phyloP scores from a whole-genome alignment of 306 rosid species.

The Adenanthera pavonina region DNA sequence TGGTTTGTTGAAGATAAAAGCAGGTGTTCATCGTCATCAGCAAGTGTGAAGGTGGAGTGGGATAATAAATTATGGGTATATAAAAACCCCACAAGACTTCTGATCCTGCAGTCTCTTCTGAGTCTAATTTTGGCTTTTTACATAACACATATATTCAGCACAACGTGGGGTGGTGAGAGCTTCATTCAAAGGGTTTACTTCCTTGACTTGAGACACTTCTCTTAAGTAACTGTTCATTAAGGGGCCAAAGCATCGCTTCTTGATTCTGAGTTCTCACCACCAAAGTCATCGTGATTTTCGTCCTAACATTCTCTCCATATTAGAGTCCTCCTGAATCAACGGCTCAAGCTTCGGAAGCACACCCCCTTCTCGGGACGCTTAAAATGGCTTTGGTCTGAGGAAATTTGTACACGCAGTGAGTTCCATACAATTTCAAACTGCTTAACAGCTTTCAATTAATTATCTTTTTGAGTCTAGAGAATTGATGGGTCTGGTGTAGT shows the following conservation, averaged over 20 bases:
- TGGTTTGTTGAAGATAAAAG: slow-evolving; percentile 53
- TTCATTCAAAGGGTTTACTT: slow-evolving; percentile 38
- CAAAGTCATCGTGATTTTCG: slow-evolving; percentile 44
- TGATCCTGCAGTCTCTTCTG: slow-evolving; percentile 54
- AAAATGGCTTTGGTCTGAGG: slow-evolving; percentile 41
- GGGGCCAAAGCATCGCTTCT: slow-evolving; percentile 30
- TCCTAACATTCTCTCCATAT: slow-evolving; percentile 38
- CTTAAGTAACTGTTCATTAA: slow-evolving; percentile 32
- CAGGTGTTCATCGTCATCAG: slow-evolving; percentile 47
- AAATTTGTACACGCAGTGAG: slow-evolving; percentile 43
- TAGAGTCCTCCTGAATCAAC: slow-evolving; percentile 44
- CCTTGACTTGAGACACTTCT: slow-evolving; percentile 35
- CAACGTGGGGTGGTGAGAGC: slow-evolving; percentile 38
- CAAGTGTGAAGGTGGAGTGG: slow-evolving; percentile 42
- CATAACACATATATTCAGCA: slow-evolving; percentile 30
- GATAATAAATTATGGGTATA: slow-evolving; percentile 26
- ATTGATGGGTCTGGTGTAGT: slow-evolving; percentile 33
- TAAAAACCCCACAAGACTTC: slow-evolving; percentile 42
- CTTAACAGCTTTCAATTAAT: slow-evolving; percentile 33
- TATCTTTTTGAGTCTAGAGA: slow-evolving; percentile 17
- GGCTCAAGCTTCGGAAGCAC: slow-evolving; percentile 62
- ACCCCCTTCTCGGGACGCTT: slow-evolving; percentile 39
- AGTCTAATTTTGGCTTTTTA: slow-evolving; percentile 60
- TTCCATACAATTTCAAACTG: slow-evolving; percentile 35
- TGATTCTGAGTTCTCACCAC: slow-evolving; percentile 20